Percentiles rank a stretch among this genome's conserved stretches.
Evolutionary conservation across 495 filamentous ascomycete species (phyloP).

Genomic region (Hypoxylon subgilvum): DNA sequence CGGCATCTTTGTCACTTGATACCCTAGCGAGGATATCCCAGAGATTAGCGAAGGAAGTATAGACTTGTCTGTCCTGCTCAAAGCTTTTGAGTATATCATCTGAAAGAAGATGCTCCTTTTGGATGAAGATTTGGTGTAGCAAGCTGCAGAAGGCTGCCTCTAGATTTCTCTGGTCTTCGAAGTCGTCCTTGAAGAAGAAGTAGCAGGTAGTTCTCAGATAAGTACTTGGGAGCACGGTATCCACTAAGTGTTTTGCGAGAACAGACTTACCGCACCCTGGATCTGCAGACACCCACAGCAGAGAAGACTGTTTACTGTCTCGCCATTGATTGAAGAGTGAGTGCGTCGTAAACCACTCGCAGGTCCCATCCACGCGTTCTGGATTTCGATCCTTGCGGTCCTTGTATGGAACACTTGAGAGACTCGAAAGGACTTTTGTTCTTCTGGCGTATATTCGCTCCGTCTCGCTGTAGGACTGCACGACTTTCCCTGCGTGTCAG

Average conservation of each 20-base stretch:
- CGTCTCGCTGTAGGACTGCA: too few relatives aligned
- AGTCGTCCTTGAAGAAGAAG: conserved; percentile 67
- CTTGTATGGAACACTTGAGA: conserved; percentile 41
- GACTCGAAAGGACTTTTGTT: conserved; percentile 14
- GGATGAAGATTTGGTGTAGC: conserved; percentile 55
- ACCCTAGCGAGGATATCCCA: conserved; percentile 50
- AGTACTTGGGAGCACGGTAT: conserved; percentile 41
- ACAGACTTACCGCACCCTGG: conserved; percentile 65
- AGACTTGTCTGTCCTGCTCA: conserved; percentile 30
- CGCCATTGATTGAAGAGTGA: conserved; percentile 45
- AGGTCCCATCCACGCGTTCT: conserved; percentile 45
- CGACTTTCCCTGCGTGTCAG: too few relatives aligned
- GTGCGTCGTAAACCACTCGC: conserved; percentile 50
- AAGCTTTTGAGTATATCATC: conserved; percentile 38
- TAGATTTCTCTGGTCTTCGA: conserved; percentile 50
- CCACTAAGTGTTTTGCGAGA: conserved; percentile 52
- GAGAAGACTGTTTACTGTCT: conserved; percentile 17
- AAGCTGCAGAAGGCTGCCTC: conserved; percentile 51
- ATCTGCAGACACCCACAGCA: conserved; percentile 59
- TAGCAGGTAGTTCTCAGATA: conserved; percentile 47
- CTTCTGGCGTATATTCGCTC: neutral
- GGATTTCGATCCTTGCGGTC: conserved; percentile 51
- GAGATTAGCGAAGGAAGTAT: conserved; percentile 44
- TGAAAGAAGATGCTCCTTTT: conserved; percentile 40
- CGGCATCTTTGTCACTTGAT: conserved; percentile 38